phyloP scores from a whole-genome alignment of 1,284 basidiomycete genomes.

The Marasmius tenuissimus region DNA sequence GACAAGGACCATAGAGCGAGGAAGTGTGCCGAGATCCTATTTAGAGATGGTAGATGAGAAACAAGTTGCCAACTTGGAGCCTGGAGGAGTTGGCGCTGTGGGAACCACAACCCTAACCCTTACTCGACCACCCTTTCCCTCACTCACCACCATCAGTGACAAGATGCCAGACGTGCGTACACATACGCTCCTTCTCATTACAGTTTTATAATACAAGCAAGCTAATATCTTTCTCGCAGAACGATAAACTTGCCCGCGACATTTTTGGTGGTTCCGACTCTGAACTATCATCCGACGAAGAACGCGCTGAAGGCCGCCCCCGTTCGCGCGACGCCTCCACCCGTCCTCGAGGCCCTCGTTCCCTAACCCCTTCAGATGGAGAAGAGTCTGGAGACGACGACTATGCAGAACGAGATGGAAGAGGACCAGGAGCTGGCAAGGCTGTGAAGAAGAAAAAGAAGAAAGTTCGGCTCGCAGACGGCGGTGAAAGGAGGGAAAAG shows the following conservation, averaged over 20 bases:
- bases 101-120: background rate
- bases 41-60: too few relatives aligned
- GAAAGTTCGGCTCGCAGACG: conserved; percentile 33
- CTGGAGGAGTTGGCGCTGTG: too few relatives aligned
- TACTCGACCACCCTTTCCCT: background rate
- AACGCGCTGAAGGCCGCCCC: conserved; percentile 40
- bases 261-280: conserved; percentile 80
- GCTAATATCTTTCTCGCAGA: conserved; percentile 18
- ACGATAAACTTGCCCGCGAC: conserved; percentile 54
- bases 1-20: too few relatives aligned
- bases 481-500: conserved; percentile 43
- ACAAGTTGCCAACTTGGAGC: too few relatives aligned
- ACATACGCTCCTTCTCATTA: background rate
- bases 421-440: conserved; percentile 20
- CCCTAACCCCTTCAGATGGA: conserved; percentile 23
- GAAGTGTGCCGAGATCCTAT: too few relatives aligned
- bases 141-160: background rate
- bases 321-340: background rate
- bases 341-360: background rate
- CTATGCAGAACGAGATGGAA: conserved; percentile 39
- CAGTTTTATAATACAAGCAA: background rate
- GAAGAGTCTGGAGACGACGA: conserved; percentile 70
- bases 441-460: conserved; percentile 34
- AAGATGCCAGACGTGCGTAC: background rate
- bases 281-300: conserved; percentile 73